Percentiles rank a stretch among this genome's conserved stretches.
Evolutionary conservation across 2,329 filamentous ascomycete species (phyloP).

Genomic region (Penicillium thymicola): DNA sequence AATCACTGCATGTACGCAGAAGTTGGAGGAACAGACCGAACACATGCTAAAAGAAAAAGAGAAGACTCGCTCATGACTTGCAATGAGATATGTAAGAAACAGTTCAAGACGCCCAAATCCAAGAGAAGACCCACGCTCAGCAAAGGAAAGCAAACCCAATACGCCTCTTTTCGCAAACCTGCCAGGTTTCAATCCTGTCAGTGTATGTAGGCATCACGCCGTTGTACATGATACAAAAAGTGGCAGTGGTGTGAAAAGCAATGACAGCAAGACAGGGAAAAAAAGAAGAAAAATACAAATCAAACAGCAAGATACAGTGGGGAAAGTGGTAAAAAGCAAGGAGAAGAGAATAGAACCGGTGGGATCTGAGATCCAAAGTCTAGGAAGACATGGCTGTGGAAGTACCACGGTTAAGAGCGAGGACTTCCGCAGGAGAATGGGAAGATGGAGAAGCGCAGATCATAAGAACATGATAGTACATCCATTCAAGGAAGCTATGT

Average conservation of each 20-base stretch:
- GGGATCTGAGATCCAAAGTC: slow-evolving; percentile 12
- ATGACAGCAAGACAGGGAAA: background rate
- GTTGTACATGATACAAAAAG: slow-evolving; percentile 16
- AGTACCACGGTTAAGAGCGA: background rate
- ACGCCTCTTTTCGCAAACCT: slow-evolving; percentile 18
- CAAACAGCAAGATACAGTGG: background rate
- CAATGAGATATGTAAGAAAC: background rate
- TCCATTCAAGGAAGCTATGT: slow-evolving; percentile 29
- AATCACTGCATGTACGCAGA: background rate
- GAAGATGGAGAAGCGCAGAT: slow-evolving; percentile 11
- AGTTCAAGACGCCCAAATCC: slow-evolving; percentile 1
- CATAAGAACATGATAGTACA: slow-evolving; percentile 31
- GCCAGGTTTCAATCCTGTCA: slow-evolving; percentile 1
- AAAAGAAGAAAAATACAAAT: background rate
- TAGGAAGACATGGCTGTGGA: slow-evolving; percentile 20
- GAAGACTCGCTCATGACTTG: slow-evolving; percentile 4
- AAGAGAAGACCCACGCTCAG: slow-evolving; percentile 2
- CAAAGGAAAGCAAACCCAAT: background rate
- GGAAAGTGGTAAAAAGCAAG: background rate
- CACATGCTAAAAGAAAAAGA: background rate
- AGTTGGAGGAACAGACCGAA: background rate
- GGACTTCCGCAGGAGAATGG: slow-evolving; percentile 11
- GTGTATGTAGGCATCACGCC: slow-evolving; percentile 10
- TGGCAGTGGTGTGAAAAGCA: slow-evolving; percentile 6
- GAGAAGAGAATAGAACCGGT: slow-evolving; percentile 5